Evolutionary conservation across 140 eudicot genomes (phyloP).

Genomic region (Bidens hawaiensis): DNA sequence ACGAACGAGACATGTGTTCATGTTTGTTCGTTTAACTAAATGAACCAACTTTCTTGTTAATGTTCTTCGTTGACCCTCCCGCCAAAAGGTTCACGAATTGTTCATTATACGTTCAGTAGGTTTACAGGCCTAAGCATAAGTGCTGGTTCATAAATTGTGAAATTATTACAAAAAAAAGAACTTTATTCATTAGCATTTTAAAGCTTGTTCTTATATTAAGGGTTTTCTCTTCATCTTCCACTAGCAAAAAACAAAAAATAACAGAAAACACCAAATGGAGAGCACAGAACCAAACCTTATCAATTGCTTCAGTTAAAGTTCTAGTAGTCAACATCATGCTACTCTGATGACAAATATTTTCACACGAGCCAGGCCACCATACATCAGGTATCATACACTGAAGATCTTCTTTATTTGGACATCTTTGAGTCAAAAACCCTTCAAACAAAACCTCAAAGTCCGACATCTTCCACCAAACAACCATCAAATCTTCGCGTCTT

Average conservation of each 20-base stretch:
- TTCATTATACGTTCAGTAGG: too few relatives aligned
- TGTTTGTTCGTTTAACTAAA: too few relatives aligned
- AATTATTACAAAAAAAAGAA: background rate
- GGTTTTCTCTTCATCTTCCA: background rate
- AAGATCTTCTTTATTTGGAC: constrained; percentile 89
- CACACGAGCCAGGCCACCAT: constrained; percentile 99
- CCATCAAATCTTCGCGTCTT: constrained; percentile 82
- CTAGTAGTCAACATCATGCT: constrained; percentile 86
- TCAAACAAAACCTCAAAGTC: constrained; percentile 82
- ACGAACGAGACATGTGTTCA: too few relatives aligned
- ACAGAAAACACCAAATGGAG: background rate
- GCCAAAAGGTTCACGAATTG: too few relatives aligned
- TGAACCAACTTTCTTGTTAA: too few relatives aligned
- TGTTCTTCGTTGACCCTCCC: too few relatives aligned
- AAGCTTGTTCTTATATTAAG: background rate
- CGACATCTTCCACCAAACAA: constrained; percentile 81
- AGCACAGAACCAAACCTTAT: constrained; percentile 42
- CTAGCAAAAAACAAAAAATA: background rate
- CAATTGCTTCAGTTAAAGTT: constrained; percentile 74
- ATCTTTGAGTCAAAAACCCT: constrained; percentile 76
- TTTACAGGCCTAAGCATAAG: too few relatives aligned
- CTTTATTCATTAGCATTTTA: background rate
- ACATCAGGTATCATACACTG: constrained; percentile 85
- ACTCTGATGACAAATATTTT: constrained; percentile 69
- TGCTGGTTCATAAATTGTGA: background rate